Evolutionary conservation across 2,329 filamentous ascomycete species (phyloP).

Genomic region (Amauroascus verrucosus): DNA sequence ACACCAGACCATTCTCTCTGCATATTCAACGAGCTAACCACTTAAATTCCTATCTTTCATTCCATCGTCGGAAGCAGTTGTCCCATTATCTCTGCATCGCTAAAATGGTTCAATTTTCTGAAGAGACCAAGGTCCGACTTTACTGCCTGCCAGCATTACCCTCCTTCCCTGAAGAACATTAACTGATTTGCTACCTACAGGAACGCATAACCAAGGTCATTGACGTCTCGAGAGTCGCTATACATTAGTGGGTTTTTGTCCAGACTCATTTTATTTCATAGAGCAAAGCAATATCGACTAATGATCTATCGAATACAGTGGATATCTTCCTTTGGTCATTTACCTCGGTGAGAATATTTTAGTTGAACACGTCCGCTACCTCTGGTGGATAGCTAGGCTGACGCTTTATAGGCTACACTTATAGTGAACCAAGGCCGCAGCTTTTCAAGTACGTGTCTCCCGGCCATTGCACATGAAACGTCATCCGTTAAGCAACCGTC

Average conservation of each 20-base stretch:
- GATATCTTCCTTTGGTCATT: constrained; percentile 91
- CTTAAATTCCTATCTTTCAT: background rate
- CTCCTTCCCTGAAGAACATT: background rate
- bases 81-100: background rate
- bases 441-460: constrained; percentile 52
- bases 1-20: background rate
- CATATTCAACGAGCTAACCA: background rate
- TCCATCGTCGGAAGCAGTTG: background rate
- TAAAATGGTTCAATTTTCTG: constrained; percentile 60
- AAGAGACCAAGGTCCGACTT: constrained; percentile 78
- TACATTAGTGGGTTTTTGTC: constrained; percentile 69
- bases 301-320: constrained; percentile 44
- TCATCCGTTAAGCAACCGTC: constrained; percentile 6
- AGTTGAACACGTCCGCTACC: background rate
- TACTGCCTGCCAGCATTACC: background rate
- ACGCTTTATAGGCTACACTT: constrained; percentile 63
- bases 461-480: background rate
- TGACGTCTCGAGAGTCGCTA: constrained; percentile 81
- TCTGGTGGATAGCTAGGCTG: constrained; percentile 1
- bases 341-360: constrained; percentile 63
- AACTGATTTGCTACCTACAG: constrained; percentile 38
- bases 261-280: background rate
- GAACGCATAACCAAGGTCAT: constrained; percentile 97
- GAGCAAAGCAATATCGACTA: background rate
- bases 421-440: constrained; percentile 81